Conservation (phyloP, 2,329 filamentous ascomycete species). For the Cucurbitaria berberidis region DNA sequence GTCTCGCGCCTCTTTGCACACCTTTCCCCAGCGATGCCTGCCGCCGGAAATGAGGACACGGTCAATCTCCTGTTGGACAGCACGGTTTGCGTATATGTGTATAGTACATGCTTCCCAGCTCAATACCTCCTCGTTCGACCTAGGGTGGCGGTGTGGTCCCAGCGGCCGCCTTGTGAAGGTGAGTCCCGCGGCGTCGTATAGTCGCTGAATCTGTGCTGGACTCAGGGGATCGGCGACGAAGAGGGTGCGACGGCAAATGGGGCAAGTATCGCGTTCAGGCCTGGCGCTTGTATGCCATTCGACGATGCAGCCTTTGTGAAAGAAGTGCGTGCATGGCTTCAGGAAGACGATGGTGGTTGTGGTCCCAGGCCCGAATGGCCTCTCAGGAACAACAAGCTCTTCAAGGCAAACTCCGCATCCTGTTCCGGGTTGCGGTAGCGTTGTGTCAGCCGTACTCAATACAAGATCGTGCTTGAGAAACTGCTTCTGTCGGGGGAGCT, state of each 20-base stretch:
- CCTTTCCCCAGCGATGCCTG: background rate
- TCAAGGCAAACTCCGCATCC: no score
- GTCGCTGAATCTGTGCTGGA: background rate
- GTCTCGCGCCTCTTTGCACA: background rate
- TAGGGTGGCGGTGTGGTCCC: background rate
- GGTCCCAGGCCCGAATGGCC: no score
- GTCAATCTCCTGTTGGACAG: background rate
- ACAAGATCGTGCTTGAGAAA: no score
- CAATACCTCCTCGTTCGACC: background rate
- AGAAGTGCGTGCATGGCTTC: background rate
- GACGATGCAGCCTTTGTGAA: background rate
- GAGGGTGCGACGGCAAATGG: constrained; percentile 1
- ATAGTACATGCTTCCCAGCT: background rate
- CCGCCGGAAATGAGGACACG: background rate
- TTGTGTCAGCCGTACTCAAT: no score
- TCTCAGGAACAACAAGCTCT: no score
- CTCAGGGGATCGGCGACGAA: constrained; percentile 2
- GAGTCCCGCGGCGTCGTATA: background rate
- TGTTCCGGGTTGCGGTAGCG: no score
- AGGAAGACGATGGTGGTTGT: background rate
- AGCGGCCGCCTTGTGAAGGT: background rate
- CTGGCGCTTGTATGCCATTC: background rate
- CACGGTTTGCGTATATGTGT: background rate
- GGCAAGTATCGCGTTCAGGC: constrained; percentile 5
- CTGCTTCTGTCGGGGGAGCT: no score